Evolutionary conservation across 2,329 filamentous ascomycete species (phyloP).

Genomic region (Colletotrichum filicis): DNA sequence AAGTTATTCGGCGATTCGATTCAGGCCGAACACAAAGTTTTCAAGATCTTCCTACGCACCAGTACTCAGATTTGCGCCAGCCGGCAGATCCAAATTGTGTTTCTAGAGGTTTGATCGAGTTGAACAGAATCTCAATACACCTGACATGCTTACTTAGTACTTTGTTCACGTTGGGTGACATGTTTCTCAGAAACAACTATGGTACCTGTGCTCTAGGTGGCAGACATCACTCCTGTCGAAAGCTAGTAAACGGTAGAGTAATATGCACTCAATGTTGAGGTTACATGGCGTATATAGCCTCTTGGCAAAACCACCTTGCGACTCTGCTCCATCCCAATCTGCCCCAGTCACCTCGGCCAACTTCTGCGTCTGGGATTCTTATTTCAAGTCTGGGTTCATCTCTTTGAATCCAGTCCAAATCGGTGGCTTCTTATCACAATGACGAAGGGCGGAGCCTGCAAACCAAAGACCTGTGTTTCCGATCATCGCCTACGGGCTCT

Average conservation of each 20-base stretch:
- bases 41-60: no score
- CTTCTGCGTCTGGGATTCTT: background rate
- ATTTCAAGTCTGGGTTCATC: slow-evolving; percentile 54
- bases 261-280: background rate
- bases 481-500: slow-evolving; percentile 39
- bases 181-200: background rate
- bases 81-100: no score
- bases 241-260: background rate
- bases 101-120: background rate
- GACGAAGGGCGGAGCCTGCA: slow-evolving; percentile 38
- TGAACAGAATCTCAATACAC: background rate
- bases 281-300: background rate
- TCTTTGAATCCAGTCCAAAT: slow-evolving; percentile 56
- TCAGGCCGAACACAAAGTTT: no score
- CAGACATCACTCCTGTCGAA: background rate
- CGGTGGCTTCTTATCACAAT: slow-evolving; percentile 51
- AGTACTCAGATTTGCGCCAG: no score
- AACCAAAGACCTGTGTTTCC: slow-evolving; percentile 37
- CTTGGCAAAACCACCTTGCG: background rate
- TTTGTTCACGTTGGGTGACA: background rate
- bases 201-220: background rate
- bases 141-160: no score
- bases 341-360: no score
- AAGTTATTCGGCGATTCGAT: no score
- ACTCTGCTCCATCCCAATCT: background rate